Conservation (phyloP, 2,329 filamentous ascomycete species). For the Trichoderma hamatum region DNA sequence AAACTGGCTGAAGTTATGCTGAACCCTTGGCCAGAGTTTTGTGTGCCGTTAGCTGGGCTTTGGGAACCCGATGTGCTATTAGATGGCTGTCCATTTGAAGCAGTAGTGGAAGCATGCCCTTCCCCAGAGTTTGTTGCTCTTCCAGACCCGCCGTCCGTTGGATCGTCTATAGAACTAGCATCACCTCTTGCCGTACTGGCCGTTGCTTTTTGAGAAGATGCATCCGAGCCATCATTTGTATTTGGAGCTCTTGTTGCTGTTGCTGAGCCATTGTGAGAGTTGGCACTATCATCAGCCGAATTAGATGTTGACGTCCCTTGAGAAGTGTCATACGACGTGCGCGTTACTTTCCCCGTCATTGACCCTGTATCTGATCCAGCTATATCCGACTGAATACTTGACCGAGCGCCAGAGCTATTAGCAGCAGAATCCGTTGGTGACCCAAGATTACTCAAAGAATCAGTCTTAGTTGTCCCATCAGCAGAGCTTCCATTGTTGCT, state of each 20-base stretch:
- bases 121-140: not conserved
- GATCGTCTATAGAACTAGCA: not conserved
- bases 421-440: not conserved
- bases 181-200: not conserved
- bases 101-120: not conserved
- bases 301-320: not conserved
- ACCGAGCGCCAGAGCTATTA: not conserved
- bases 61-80: not conserved
- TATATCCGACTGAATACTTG: not conserved
- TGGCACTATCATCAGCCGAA: not conserved
- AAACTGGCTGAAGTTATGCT: not conserved
- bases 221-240: not conserved
- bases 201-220: not conserved
- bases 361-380: conserved; percentile 20
- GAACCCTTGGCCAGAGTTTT: not conserved
- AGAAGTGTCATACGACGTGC: not conserved
- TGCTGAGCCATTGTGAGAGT: not conserved
- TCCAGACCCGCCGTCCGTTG: not conserved
- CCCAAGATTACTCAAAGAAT: not conserved
- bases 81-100: not conserved
- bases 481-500: not conserved
- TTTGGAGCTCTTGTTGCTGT: not conserved
- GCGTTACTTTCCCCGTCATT: conserved; percentile 18
- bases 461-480: not conserved
- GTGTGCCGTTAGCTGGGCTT: not conserved